phyloP scores from a whole-genome alignment of 257 asterid genomes.

The Fraxinus cuspidata region DNA sequence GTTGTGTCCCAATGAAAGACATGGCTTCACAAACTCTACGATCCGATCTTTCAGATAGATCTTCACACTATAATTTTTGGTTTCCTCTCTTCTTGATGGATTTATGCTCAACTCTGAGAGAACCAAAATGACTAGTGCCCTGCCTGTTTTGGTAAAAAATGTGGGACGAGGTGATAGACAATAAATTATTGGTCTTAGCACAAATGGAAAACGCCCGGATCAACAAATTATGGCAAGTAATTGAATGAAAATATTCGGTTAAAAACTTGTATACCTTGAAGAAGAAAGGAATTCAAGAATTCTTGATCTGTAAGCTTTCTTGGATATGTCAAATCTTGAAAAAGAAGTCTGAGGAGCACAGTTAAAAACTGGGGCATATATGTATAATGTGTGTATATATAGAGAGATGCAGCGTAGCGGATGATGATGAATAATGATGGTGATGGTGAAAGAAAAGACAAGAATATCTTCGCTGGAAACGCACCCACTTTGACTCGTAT shows the following conservation, averaged over 20 bases:
- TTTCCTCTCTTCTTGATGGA: background rate
- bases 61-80: background rate
- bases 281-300: slow-evolving; percentile 19
- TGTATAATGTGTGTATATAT: slow-evolving; percentile 1
- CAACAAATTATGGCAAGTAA: slow-evolving; percentile 19
- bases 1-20: slow-evolving; percentile 90
- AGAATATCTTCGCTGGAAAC: slow-evolving; percentile 47
- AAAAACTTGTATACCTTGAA: slow-evolving; percentile 32
- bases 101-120: slow-evolving; percentile 25
- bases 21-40: slow-evolving; percentile 33
- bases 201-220: slow-evolving; percentile 28
- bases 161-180: background rate
- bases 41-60: slow-evolving; percentile 34
- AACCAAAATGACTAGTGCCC: background rate
- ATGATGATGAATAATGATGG: slow-evolving; percentile 29
- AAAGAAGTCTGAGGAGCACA: slow-evolving; percentile 25
- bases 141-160: background rate
- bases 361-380: slow-evolving; percentile 14
- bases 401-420: slow-evolving; percentile 20
- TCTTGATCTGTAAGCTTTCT: slow-evolving; percentile 13
- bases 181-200: slow-evolving; percentile 6
- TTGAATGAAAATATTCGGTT: slow-evolving; percentile 24
- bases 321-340: background rate
- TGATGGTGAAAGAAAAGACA: slow-evolving; percentile 3
- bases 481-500: slow-evolving; percentile 42